Conservation (phyloP, 1,139 yeast genomes). For the Hemisphaericaspora xylofermentans region DNA sequence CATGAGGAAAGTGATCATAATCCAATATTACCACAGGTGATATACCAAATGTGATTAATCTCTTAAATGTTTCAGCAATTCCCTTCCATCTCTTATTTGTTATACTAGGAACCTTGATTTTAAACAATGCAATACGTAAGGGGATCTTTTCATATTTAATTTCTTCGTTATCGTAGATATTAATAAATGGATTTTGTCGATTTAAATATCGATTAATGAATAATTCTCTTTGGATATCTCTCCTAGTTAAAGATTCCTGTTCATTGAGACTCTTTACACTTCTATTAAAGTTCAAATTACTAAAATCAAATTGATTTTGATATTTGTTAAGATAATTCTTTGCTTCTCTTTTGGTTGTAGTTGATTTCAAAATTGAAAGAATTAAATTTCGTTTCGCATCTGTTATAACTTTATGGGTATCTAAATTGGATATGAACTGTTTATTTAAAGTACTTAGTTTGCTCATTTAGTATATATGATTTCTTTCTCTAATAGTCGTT, state of each 20-base stretch:
- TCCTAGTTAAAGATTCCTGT: constrained; percentile 15
- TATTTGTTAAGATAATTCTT: constrained; percentile 63
- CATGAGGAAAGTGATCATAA: constrained; percentile 29
- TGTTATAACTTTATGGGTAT: constrained; percentile 32
- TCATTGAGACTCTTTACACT: constrained; percentile 11
- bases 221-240: constrained; percentile 36
- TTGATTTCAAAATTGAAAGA: constrained; percentile 66
- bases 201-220: constrained; percentile 43
- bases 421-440: constrained; percentile 40
- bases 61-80: constrained; percentile 48
- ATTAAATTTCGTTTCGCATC: constrained; percentile 53
- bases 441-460: constrained; percentile 29
- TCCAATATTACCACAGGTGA: constrained; percentile 36
- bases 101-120: constrained; percentile 41
- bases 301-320: constrained; percentile 39
- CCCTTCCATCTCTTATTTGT: constrained; percentile 35
- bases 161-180: constrained; percentile 35
- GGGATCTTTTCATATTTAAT: constrained; percentile 37
- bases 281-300: constrained; percentile 16
- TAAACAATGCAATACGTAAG: constrained; percentile 51
- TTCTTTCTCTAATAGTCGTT: too few relatives aligned
- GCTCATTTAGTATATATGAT: constrained; percentile 27
- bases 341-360: constrained; percentile 78
- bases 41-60: constrained; percentile 52
- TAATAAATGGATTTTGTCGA: constrained; percentile 32